Evolutionary conservation across 2,329 filamentous ascomycete genomes (phyloP).

Genomic region (Conoideocrella luteorostrata): DNA sequence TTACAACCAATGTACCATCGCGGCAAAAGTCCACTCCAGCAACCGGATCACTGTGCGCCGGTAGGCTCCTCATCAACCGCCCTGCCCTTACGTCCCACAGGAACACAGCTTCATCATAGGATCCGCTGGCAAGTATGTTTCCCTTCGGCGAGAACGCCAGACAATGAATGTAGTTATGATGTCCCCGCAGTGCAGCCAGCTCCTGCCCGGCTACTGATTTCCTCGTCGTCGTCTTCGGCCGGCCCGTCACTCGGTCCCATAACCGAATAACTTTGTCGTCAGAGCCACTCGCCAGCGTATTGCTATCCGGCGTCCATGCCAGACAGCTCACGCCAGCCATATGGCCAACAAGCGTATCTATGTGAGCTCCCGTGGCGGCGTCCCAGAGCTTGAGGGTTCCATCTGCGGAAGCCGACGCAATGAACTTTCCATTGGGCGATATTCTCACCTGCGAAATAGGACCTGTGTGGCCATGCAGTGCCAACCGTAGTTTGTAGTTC

Average conservation of each 20-base stretch:
- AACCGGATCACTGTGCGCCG: conserved; percentile 92
- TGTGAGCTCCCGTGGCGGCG: conserved; percentile 65
- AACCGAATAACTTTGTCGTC: conserved; percentile 95
- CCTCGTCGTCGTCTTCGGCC: conserved; percentile 42
- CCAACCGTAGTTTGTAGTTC: conserved; percentile 63
- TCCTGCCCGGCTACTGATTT: conserved; percentile 31
- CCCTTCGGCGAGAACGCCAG: conserved; percentile 96
- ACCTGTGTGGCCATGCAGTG: conserved; percentile 70
- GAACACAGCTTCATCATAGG: conserved; percentile 95
- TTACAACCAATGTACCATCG: conserved; percentile 87
- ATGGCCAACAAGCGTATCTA: conserved; percentile 88
- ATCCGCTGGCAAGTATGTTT: conserved; percentile 91
- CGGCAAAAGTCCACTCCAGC: conserved; percentile 87
- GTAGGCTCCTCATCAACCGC: conserved; percentile 79
- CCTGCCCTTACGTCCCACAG: conserved; percentile 92
- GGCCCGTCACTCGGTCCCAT: conserved; percentile 69
- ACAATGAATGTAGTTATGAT: conserved; percentile 94
- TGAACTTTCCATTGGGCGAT: conserved; percentile 82
- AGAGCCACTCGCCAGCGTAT: conserved; percentile 80
- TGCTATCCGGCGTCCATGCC: conserved; percentile 88
- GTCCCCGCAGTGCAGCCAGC: conserved; percentile 63
- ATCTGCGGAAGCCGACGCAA: conserved; percentile 87
- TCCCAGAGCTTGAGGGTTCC: conserved; percentile 90
- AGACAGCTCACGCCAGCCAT: conserved; percentile 87
- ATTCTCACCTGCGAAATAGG: conserved; percentile 82